Conservation (phyloP, 345 rosid species). For the Citrus medica region DNA sequence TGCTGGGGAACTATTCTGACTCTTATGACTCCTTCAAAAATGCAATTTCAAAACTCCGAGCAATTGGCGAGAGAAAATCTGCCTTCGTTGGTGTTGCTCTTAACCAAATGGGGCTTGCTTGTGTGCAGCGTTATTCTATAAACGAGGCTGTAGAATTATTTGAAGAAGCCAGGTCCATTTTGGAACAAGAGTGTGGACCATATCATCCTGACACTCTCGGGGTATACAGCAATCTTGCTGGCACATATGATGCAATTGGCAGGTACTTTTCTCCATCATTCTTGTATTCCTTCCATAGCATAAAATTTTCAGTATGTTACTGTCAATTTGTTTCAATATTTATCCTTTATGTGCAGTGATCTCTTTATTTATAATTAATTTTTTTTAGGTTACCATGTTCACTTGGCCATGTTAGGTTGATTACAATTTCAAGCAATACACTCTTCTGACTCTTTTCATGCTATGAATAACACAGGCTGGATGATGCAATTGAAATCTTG, state of each 20-base stretch:
- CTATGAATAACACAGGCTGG: constrained; percentile 51
- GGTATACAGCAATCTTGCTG: constrained; percentile 90
- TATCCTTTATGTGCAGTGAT: background rate
- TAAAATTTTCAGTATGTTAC: background rate
- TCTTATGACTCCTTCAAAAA: constrained; percentile 65
- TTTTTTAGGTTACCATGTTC: background rate
- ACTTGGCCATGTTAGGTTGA: background rate
- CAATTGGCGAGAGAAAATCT: constrained; percentile 73
- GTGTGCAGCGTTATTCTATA: constrained; percentile 64
- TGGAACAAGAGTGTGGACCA: constrained; percentile 81
- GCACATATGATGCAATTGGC: constrained; percentile 90
- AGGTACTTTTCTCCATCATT: constrained; percentile 43
- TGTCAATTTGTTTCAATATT: background rate
- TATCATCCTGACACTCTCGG: constrained; percentile 88
- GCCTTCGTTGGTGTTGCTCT: constrained; percentile 84
- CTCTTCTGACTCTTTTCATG: background rate
- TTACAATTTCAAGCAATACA: background rate
- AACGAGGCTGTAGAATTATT: constrained; percentile 79
- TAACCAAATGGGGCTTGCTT: constrained; percentile 94
- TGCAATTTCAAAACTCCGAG: constrained; percentile 64
- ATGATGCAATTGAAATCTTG: constrained; percentile 69
- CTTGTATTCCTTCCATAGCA: constrained; percentile 10
- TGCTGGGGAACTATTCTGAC: constrained; percentile 76
- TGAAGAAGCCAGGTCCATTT: constrained; percentile 72
- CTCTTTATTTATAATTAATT: background rate